These are phyloP conservation scores for Hysterium pulicare DNA, from an alignment of 2,329 filamentous ascomycete genomes.

Conservation along the genomic window DNA sequence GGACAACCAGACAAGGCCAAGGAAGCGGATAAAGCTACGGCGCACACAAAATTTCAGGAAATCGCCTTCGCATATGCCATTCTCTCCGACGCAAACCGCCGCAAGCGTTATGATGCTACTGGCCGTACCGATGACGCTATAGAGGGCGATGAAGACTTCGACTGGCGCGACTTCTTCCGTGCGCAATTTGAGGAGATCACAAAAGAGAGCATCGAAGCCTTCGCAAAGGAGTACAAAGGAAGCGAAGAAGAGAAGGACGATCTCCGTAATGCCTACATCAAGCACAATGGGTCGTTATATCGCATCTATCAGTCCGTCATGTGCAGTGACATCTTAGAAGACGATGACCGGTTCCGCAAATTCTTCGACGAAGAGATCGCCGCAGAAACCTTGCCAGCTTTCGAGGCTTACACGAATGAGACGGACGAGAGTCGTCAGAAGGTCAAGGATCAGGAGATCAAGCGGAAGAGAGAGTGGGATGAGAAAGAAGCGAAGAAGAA, in stretches of 20 bases:
- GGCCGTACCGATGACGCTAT: conserved; percentile 85
- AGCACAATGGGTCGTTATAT: conserved; percentile 71
- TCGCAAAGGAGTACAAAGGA: conserved; percentile 75
- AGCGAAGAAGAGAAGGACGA: conserved; percentile 82
- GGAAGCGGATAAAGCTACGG: conserved; percentile 63
- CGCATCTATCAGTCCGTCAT: conserved; percentile 78
- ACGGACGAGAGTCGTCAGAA: conserved; percentile 38
- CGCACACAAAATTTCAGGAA: conserved; percentile 80
- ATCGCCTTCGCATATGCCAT: conserved; percentile 93
- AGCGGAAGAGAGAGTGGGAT: conserved; percentile 45
- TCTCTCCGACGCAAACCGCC: conserved; percentile 76
- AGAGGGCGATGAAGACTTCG: conserved; percentile 67
- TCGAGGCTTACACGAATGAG: conserved; percentile 69
- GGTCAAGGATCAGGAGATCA: conserved; percentile 33
- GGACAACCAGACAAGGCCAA: conserved; percentile 73
- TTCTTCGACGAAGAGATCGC: conserved; percentile 81
- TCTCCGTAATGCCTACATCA: conserved; percentile 71
- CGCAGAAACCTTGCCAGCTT: conserved; percentile 62
- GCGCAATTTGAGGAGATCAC: conserved; percentile 79
- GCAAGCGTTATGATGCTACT: conserved; percentile 83
- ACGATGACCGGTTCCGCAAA: conserved; percentile 77
- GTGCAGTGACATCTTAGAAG: conserved; percentile 76
- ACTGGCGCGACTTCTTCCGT: conserved; percentile 87
- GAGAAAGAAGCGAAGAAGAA: conserved; percentile 58
- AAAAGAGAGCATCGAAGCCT: conserved; percentile 68